Conservation (phyloP, 2,329 filamentous ascomycete genomes). For the Neonectria neomacrospora region DNA sequence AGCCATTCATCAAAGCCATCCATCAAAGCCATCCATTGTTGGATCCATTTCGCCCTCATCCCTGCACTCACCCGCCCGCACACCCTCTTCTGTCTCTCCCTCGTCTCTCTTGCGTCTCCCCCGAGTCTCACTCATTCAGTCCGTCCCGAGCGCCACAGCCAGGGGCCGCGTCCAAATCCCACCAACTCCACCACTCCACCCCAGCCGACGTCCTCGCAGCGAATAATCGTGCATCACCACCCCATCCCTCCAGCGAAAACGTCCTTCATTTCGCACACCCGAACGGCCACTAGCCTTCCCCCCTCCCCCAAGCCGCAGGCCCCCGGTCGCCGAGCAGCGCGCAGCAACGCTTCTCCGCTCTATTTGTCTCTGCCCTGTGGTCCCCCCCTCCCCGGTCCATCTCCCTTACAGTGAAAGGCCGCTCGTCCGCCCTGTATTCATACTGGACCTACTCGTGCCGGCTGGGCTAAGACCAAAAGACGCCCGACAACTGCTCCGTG, state of each 20-base stretch:
- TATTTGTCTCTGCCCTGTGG: no score
- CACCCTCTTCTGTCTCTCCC: background rate
- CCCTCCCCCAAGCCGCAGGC: conserved; percentile 7
- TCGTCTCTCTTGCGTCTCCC: background rate
- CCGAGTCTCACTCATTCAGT: background rate
- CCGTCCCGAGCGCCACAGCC: conserved; percentile 29
- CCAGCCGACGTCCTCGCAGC: conserved; percentile 2
- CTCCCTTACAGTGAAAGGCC: no score
- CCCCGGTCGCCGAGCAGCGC: no score
- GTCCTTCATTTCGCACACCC: conserved; percentile 42
- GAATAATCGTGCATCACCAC: conserved; percentile 16
- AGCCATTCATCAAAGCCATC: conserved; percentile 3
- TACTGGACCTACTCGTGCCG: no score
- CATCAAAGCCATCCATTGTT: background rate
- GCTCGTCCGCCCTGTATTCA: no score
- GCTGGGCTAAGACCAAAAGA: no score
- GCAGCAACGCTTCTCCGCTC: no score
- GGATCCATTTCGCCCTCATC: conserved; percentile 5
- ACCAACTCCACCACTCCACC: conserved; percentile 14
- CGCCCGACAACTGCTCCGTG: background rate
- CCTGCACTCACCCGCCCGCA: background rate
- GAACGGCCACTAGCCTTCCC: conserved; percentile 22
- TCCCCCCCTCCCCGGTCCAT: no score
- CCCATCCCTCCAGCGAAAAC: conserved; percentile 25
- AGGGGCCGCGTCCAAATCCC: conserved; percentile 24